Evolutionary conservation across 345 rosid species (phyloP).

Genomic region (Salix arbutifolia): DNA sequence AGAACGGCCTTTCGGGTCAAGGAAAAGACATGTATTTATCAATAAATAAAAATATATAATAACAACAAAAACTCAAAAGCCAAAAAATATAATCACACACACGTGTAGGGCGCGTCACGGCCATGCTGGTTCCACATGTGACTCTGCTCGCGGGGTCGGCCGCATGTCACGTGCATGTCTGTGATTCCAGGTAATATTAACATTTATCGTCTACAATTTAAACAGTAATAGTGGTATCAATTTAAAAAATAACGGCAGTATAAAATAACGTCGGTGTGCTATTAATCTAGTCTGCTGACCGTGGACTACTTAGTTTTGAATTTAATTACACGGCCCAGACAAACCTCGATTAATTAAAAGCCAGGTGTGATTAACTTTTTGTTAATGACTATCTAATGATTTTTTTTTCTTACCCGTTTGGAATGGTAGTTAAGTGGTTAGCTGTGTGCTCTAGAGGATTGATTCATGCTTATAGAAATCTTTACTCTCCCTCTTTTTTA

Average conservation of each 20-base stretch:
- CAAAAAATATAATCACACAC: neutral
- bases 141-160: conserved; percentile 49
- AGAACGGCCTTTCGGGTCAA: conserved; percentile 26
- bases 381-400: neutral
- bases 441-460: neutral
- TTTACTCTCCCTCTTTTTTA: no score
- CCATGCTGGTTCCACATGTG: conserved; percentile 56
- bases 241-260: neutral
- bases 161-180: conserved; percentile 58
- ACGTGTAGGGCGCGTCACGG: conserved; percentile 48
- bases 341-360: neutral
- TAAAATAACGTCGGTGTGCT: neutral
- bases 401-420: conserved; percentile 15
- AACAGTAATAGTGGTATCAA: neutral
- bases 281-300: conserved; percentile 24
- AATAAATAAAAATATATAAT: no score
- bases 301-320: conserved; percentile 22
- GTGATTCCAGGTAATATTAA: neutral
- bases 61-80: neutral
- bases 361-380: neutral
- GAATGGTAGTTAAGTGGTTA: conserved; percentile 21
- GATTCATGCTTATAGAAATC: no score
- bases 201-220: neutral
- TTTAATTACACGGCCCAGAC: neutral
- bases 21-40: conserved; percentile 11